Evolutionary conservation across 2,329 filamentous ascomycete genomes (phyloP), one percentile per base, ranked within the genome.

Genomic region (Monosporascus sp.): DNA sequence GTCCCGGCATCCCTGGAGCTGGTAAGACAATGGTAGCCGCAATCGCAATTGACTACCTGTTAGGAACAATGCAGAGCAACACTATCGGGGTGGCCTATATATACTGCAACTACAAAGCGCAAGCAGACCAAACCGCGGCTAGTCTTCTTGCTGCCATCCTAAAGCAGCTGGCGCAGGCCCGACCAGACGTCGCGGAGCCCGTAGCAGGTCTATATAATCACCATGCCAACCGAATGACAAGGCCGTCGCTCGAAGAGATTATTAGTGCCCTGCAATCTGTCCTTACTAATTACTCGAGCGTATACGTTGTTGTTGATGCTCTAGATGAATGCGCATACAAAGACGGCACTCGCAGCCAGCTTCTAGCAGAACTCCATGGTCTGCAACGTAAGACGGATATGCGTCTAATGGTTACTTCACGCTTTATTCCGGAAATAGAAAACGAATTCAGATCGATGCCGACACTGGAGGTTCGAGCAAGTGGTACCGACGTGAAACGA

Each of bases 11-110:
- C 17, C 75, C 76, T 1, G 76, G 76, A 9, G 72, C 75, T 0
- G 75, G 76, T 0, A 81, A 80, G 59, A 79, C 75, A 0, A 74
- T 77, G 6, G 52, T 76, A 1, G 61, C 72, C 0, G 68, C 75
- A 0, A 68, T 72, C 17, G 67, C 75, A 0, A 56, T 80, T 0
- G 63, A 79, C 3, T 22, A 77, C 15, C 27, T 31, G 27, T 14
- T 31, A 31, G 4, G 27, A 3, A 31, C 7, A 31, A 31, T 14
- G 27, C 27, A 31, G 14, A 31, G 27, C 11, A 14, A 14, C 63
- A 80, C 1, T n/a, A 38, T 5, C 55, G 47, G 1, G 41, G 61
- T 81, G 17, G 72, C 70, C 0, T 81, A 74, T 37, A 14, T 79
- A 0, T 82, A 76, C 50, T 79, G 68, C 60, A 72, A 75, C 50